A percentile compares a stretch with the other conserved stretches of the same genome.
Evolutionary conservation across 768 basidiomycete species (phyloP).

Genomic region (Mycena rosella): DNA sequence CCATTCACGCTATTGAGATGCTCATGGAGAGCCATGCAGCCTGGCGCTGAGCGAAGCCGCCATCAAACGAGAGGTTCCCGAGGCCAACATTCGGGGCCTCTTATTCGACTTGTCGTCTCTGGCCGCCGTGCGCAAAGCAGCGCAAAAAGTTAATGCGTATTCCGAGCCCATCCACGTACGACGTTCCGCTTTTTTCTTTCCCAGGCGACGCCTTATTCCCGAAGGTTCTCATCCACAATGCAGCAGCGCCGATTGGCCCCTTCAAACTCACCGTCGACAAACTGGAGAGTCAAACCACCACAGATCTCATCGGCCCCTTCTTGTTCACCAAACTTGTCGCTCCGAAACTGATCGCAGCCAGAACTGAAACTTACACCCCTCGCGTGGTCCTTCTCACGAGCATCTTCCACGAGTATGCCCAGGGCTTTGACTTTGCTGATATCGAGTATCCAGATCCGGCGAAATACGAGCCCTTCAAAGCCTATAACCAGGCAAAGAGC

Average conservation of each 20-base stretch:
- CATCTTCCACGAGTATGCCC: constrained; percentile 4
- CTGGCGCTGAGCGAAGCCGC: background rate
- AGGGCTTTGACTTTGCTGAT: background rate
- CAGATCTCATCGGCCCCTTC: constrained; percentile 14
- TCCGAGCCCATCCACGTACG: constrained; percentile 16
- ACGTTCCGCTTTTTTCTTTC: no score
- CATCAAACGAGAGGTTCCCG: no score
- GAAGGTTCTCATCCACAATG: constrained; percentile 27
- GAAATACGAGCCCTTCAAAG: constrained; percentile 2
- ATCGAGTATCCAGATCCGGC: background rate
- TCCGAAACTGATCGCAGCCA: background rate
- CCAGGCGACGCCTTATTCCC: no score
- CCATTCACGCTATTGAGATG: no score
- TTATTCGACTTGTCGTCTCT: no score
- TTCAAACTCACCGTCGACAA: constrained; percentile 23
- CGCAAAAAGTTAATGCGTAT: no score
- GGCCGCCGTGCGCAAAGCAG: no score
- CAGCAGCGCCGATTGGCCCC: constrained; percentile 2
- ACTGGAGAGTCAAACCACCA: constrained; percentile 23
- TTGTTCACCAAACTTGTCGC: constrained; percentile 8
- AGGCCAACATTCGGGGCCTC: no score
- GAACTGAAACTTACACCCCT: background rate
- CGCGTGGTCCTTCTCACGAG: constrained; percentile 4
- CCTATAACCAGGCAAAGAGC: constrained; percentile 14
- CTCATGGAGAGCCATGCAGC: no score